These are phyloP conservation scores for Coemansia guatemalensis DNA, from an alignment of 192 early-diverging fungal genomes.

Conservation along the genomic window DNA sequence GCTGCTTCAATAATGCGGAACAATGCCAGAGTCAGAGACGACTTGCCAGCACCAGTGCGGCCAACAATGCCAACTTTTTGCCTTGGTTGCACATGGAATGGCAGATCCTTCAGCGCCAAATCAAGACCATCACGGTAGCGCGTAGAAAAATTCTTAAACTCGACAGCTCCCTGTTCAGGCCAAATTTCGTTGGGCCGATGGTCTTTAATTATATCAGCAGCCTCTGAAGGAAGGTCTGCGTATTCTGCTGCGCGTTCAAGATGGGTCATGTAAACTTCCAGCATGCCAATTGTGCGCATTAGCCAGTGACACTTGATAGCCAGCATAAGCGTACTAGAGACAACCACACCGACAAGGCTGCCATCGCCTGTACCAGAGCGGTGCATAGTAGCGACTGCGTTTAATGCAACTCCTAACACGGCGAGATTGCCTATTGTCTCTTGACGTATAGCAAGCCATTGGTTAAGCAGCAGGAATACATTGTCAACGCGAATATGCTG, in stretches of 20 bases:
- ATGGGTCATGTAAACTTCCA: conserved; percentile 59
- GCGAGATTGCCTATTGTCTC: conserved; percentile 73
- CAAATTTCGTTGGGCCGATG: too few relatives aligned
- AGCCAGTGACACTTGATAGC: conserved; percentile 74
- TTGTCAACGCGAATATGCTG: conserved; percentile 77
- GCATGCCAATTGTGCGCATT: conserved; percentile 70
- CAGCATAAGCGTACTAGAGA: conserved; percentile 76
- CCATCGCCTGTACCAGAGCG: conserved; percentile 51
- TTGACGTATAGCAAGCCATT: conserved; percentile 73
- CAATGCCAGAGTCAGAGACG: too few relatives aligned
- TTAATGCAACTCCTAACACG: conserved; percentile 70
- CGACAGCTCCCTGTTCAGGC: too few relatives aligned
- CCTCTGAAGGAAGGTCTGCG: conserved; percentile 54
- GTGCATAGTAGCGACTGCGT: conserved; percentile 62
- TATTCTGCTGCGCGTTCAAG: conserved; percentile 45
- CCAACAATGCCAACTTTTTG: too few relatives aligned
- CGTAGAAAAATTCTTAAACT: too few relatives aligned
- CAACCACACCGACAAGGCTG: conserved; percentile 69
- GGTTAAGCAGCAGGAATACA: conserved; percentile 64
- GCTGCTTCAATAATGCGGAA: too few relatives aligned
- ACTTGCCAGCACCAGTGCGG: too few relatives aligned
- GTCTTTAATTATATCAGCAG: conserved; percentile 72
- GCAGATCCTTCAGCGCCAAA: too few relatives aligned
- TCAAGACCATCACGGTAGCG: too few relatives aligned
- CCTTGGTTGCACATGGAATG: too few relatives aligned